Conservation (phyloP, 768 basidiomycete genomes). For the Galerina marginata region DNA sequence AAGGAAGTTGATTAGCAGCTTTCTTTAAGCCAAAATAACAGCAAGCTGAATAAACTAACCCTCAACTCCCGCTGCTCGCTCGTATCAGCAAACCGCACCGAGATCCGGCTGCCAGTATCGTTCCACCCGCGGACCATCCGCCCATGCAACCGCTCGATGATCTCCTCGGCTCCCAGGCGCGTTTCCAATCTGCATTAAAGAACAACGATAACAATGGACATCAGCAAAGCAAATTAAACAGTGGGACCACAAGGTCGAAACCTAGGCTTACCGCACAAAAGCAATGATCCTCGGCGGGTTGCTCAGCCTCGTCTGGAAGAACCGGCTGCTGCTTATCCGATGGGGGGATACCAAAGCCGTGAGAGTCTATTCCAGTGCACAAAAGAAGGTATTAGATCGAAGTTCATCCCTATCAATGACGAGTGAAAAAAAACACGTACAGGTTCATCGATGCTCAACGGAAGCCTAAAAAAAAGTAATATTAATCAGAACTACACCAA, state of each 20-base stretch:
- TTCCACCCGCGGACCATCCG: slow-evolving; percentile 82
- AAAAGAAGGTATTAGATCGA: not conserved
- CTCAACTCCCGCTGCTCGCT: slow-evolving; percentile 78
- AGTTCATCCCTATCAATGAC: slow-evolving; percentile 2
- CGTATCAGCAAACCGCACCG: slow-evolving; percentile 81
- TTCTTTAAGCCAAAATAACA: not conserved
- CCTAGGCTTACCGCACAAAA: slow-evolving; percentile 67
- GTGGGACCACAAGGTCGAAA: not conserved
- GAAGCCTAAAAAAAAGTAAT: slow-evolving; percentile 48
- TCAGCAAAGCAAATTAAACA: slow-evolving; percentile 7
- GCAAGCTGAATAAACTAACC: slow-evolving; percentile 44
- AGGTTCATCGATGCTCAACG: slow-evolving; percentile 70
- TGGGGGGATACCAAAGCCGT: slow-evolving; percentile 70
- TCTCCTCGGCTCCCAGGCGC: slow-evolving; percentile 73
- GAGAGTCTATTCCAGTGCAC: slow-evolving; percentile 52
- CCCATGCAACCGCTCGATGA: slow-evolving; percentile 79
- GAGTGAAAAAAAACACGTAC: slow-evolving; percentile 36
- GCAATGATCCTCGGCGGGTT: slow-evolving; percentile 81
- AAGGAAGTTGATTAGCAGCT: slow-evolving; percentile 6
- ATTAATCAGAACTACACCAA: not conserved
- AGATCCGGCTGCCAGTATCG: slow-evolving; percentile 76
- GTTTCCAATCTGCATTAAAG: slow-evolving; percentile 62
- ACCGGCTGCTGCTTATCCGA: slow-evolving; percentile 74
- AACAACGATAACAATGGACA: not conserved
- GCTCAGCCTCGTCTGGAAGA: slow-evolving; percentile 81